Conservation (phyloP, 805 yeast species). For the Tanozyma kutaoensis region DNA sequence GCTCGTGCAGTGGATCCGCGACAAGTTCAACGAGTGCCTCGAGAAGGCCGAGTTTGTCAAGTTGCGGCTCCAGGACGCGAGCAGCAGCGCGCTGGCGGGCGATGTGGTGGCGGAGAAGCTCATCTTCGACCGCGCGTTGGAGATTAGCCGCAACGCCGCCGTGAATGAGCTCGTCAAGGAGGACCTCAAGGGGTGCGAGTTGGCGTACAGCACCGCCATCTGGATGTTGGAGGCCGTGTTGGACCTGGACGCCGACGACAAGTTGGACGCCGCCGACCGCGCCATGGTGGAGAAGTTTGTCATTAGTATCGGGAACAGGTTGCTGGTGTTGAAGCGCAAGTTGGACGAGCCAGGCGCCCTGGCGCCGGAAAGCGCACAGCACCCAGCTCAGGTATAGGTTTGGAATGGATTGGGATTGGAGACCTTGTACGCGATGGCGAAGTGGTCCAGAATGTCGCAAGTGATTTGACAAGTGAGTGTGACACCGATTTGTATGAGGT, state of each 20-base stretch:
- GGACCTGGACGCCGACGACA: slow-evolving; percentile 31
- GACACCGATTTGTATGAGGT: too few relatives aligned
- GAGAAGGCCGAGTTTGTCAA: slow-evolving; percentile 79
- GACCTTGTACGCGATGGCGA: too few relatives aligned
- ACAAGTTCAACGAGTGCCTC: slow-evolving; percentile 74
- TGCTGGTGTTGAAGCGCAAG: slow-evolving; percentile 57
- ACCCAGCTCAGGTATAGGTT: too few relatives aligned
- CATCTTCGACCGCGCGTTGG: slow-evolving; percentile 86
- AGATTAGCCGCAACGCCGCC: slow-evolving; percentile 86
- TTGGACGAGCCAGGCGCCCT: too few relatives aligned
- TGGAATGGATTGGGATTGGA: too few relatives aligned
- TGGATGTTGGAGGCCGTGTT: slow-evolving; percentile 92
- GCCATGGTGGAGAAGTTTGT: slow-evolving; percentile 71
- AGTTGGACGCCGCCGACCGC: slow-evolving; percentile 59
- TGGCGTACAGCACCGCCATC: slow-evolving; percentile 79
- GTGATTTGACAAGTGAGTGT: too few relatives aligned
- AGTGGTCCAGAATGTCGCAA: too few relatives aligned
- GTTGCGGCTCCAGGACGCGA: slow-evolving; percentile 39
- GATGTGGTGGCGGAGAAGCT: slow-evolving; percentile 64
- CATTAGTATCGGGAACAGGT: slow-evolving; percentile 67
- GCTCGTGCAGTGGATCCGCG: slow-evolving; percentile 86
- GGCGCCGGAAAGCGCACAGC: too few relatives aligned
- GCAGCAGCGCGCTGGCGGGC: slow-evolving; percentile 19
- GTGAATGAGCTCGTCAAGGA: slow-evolving; percentile 70
- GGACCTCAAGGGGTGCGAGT: slow-evolving; percentile 66